Evolutionary conservation across 441 rosid genomes (phyloP).

Genomic region (Adansonia grandidieri): DNA sequence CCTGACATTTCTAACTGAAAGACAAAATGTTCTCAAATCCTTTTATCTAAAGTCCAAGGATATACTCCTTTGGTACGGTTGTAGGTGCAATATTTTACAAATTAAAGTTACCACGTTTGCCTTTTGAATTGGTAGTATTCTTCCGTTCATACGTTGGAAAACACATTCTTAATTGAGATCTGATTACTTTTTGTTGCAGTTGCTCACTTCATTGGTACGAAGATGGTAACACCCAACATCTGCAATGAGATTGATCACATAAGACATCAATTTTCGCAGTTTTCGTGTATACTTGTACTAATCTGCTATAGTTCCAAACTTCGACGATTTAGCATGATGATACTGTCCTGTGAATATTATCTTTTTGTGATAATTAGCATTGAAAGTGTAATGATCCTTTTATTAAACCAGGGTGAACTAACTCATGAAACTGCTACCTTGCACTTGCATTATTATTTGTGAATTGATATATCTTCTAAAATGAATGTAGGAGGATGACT

Average conservation of each 20-base stretch:
- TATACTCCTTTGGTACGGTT: not conserved
- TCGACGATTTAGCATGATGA: slow-evolving; percentile 8
- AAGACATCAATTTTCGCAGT: slow-evolving; percentile 12
- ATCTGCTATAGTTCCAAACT: slow-evolving; percentile 17
- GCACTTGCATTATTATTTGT: not conserved
- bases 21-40: not conserved
- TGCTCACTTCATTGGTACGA: slow-evolving; percentile 77
- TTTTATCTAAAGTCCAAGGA: slow-evolving; percentile 8
- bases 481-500: not conserved
- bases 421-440: not conserved
- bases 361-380: slow-evolving; percentile 2
- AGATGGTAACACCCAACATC: slow-evolving; percentile 56
- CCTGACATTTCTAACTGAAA: not conserved
- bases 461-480: not conserved
- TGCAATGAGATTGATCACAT: slow-evolving; percentile 15
- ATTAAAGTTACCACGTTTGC: not conserved
- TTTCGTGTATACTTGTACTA: slow-evolving; percentile 23
- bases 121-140: not conserved
- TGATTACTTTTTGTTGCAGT: slow-evolving; percentile 49
- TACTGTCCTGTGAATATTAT: slow-evolving; percentile 12
- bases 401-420: not conserved
- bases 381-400: not conserved
- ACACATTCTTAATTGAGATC: not conserved
- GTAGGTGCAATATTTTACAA: not conserved
- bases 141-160: not conserved